Percentiles rank a stretch among this genome's conserved stretches.
Conservation (phyloP, 371 early-diverging fungal species). For the Mucor racemosus region DNA sequence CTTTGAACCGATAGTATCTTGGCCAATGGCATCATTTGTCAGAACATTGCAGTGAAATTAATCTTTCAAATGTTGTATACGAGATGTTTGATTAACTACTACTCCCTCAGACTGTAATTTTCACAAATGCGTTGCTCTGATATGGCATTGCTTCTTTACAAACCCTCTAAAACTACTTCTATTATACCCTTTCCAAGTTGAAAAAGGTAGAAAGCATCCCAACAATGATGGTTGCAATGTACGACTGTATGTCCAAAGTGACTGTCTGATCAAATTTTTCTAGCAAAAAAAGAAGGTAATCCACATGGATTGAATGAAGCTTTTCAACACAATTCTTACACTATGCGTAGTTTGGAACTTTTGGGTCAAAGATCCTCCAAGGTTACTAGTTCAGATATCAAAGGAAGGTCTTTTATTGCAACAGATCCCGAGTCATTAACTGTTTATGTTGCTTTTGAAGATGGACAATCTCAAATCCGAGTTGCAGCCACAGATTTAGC, state of each 20-base stretch:
- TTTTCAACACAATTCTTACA: slow-evolving; percentile 4
- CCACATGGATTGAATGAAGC: not conserved
- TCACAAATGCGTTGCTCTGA: no score
- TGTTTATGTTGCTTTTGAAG: slow-evolving; percentile 56
- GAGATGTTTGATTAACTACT: no score
- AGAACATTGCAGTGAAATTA: no score
- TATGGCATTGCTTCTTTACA: no score
- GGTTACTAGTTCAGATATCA: slow-evolving; percentile 29
- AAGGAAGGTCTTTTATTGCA: slow-evolving; percentile 46
- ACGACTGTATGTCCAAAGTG: not conserved
- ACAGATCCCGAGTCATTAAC: slow-evolving; percentile 57
- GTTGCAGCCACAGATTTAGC: slow-evolving; percentile 33
- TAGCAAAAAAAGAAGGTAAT: not conserved
- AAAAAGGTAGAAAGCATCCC: no score
- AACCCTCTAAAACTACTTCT: no score
- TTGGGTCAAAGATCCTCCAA: slow-evolving; percentile 39
- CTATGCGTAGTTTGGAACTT: slow-evolving; percentile 50
- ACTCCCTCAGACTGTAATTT: no score
- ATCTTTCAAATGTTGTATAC: no score
- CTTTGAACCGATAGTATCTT: no score
- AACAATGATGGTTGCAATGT: no score
- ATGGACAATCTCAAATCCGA: slow-evolving; percentile 31
- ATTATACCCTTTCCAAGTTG: no score
- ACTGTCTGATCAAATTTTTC: slow-evolving; percentile 5
- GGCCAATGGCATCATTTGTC: no score